These are phyloP conservation scores for Yarrowia hollandica DNA, from an alignment of 805 yeast species.

Conservation along the genomic window DNA sequence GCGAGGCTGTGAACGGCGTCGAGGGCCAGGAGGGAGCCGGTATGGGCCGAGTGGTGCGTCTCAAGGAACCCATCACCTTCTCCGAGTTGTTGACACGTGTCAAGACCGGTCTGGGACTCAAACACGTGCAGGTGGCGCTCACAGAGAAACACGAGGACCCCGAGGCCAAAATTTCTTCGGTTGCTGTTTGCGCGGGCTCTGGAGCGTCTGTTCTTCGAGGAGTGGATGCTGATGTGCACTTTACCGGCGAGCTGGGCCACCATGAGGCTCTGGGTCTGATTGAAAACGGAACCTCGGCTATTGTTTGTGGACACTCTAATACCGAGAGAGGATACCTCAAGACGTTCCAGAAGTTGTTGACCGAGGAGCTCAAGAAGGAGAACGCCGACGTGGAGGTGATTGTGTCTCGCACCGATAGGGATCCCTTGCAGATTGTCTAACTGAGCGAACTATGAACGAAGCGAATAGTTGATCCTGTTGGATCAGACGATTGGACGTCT, in stretches of 20 bases:
- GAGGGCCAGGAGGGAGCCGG: conserved; percentile 59
- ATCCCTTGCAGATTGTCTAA: conserved; percentile 54
- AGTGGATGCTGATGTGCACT: conserved; percentile 63
- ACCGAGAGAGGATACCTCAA: conserved; percentile 84
- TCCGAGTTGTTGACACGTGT: conserved; percentile 50
- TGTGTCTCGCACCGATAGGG: conserved; percentile 60
- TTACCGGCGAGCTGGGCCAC: conserved; percentile 93
- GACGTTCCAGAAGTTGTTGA: conserved; percentile 53
- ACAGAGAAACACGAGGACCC: conserved; percentile 38
- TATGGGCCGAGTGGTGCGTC: conserved; percentile 70
- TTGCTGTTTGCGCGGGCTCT: conserved; percentile 95
- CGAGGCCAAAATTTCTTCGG: conserved; percentile 41
- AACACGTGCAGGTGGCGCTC: conserved; percentile 63
- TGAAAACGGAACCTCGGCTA: conserved; percentile 70
- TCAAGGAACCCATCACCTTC: conserved; percentile 49
- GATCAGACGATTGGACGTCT: no score
- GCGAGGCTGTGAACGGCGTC: conserved; percentile 47
- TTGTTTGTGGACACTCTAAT: conserved; percentile 86
- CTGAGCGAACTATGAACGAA: no score
- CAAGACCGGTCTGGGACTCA: conserved; percentile 55
- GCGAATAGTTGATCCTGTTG: no score
- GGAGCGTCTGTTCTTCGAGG: conserved; percentile 72
- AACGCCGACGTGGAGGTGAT: conserved; percentile 44
- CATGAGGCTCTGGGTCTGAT: conserved; percentile 77
- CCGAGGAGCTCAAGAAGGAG: conserved; percentile 43